Evolutionary conservation across 202 grass and related monocot genomes (phyloP), one percentile per base, ranked within the genome.

Genomic region (Panicum virgatum): DNA sequence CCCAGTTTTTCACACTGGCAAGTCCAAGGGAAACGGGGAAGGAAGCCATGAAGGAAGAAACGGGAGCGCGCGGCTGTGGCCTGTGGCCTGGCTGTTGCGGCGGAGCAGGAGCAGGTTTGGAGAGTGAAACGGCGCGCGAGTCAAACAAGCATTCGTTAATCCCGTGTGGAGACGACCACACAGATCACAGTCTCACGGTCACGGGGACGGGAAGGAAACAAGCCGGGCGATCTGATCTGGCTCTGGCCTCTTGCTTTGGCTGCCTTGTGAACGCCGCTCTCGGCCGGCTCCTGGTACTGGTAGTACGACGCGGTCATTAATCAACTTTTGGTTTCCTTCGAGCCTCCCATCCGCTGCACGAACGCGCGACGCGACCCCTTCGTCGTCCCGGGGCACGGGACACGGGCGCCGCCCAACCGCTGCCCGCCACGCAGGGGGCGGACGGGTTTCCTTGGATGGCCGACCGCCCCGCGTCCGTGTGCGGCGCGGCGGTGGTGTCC

Each of bases 141-240:
- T 89, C 77, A 77, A 89, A 73, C 45, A 18, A 47, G 47, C 52
- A 11, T 50, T 16, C 66, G 67, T 66, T 66, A 81, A 77, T 66
- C 25, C 59, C 83, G 83, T 86, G 83, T 82, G 71, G 71, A 9
- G 47, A 23, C 47, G 47, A 54, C 47, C 26, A 37, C 10, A 12
- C 26, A 1, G 7, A 34, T 34, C 2, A 34, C 32, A 4, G 22
- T 20, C 30, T 34, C 32, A 34, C 32, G 32, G 32, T 34, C 10
- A 12, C 3, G 14, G 26, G 14, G 13, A 76, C n/a, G 12, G 42
- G 7, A 38, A 37, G 30, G 60, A 12, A 52, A 10, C 9, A 20
- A 25, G 0, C 32, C 32, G 32, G 32, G 3, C 32, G 32, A 34
- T 34, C 32, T 3, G 32, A 34, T 34, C 32, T 34, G 32, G 32